Evolutionary conservation across 1,284 basidiomycete genomes (phyloP).

Genomic region (Apiotrichum siamense): DNA sequence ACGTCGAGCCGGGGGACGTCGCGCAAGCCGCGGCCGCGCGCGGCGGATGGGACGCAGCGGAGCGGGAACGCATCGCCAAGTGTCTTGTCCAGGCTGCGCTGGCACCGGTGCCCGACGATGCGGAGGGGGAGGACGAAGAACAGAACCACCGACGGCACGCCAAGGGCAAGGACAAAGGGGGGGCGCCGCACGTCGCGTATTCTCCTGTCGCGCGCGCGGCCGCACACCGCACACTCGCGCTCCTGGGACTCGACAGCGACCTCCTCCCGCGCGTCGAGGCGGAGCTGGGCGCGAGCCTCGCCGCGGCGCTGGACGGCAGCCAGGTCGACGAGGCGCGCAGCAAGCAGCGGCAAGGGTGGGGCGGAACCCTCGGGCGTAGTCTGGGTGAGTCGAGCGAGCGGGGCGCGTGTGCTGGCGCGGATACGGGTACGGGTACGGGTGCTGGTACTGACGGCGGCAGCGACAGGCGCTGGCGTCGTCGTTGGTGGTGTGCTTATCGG

Average conservation of each 20-base stretch:
- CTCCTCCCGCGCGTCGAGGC: constrained; percentile 44
- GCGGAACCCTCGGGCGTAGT: constrained; percentile 47
- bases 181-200: constrained; percentile 28
- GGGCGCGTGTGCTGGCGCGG: background rate
- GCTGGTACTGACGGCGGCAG: constrained; percentile 21
- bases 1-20: constrained; percentile 27
- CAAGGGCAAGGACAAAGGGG: constrained; percentile 12
- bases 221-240: constrained; percentile 33
- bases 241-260: constrained; percentile 37
- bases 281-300: constrained; percentile 44
- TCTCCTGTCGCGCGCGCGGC: constrained; percentile 44
- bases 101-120: constrained; percentile 23
- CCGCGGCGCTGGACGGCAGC: constrained; percentile 39
- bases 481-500: constrained; percentile 50
- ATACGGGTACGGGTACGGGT: background rate
- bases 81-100: constrained; percentile 36
- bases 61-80: constrained; percentile 26
- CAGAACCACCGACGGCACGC: background rate
- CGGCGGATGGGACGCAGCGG: constrained; percentile 26
- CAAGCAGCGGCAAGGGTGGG: constrained; percentile 48
- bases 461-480: constrained; percentile 51
- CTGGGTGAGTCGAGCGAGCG: constrained; percentile 40
- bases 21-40: constrained; percentile 23
- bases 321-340: constrained; percentile 43
- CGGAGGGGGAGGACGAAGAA: constrained; percentile 4